Evolutionary conservation across 1,284 basidiomycete genomes (phyloP).

Genomic region (Marasmius tenuissimus): DNA sequence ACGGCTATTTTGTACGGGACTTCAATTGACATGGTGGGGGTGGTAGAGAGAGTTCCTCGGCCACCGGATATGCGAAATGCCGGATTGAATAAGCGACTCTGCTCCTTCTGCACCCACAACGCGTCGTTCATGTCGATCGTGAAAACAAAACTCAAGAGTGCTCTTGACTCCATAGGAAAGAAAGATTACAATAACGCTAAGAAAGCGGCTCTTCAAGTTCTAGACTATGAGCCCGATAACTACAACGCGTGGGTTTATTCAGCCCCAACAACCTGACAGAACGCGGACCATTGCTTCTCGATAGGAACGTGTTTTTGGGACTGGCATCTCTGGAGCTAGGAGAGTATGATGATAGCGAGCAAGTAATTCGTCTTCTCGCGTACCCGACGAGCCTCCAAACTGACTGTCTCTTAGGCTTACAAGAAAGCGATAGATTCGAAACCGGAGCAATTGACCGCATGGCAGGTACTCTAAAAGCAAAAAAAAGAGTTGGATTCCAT

Average conservation of each 20-base stretch:
- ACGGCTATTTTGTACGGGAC: slow-evolving; percentile 29
- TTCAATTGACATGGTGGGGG: slow-evolving; percentile 15
- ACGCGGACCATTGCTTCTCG: slow-evolving; percentile 1
- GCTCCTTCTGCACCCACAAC: neutral
- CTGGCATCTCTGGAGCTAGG: slow-evolving; percentile 75
- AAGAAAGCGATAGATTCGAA: slow-evolving; percentile 67
- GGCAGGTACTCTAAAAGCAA: slow-evolving; percentile 58
- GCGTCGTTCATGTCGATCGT: slow-evolving; percentile 37
- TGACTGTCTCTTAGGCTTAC: slow-evolving; percentile 56
- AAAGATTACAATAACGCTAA: slow-evolving; percentile 77
- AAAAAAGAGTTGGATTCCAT: neutral
- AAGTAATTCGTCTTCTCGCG: slow-evolving; percentile 52
- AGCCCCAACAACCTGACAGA: neutral
- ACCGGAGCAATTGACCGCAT: slow-evolving; percentile 68
- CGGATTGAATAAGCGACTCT: neutral
- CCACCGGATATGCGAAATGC: neutral
- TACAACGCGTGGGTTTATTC: slow-evolving; percentile 72
- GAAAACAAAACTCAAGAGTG: slow-evolving; percentile 79
- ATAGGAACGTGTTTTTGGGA: slow-evolving; percentile 82
- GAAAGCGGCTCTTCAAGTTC: slow-evolving; percentile 60
- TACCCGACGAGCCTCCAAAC: neutral
- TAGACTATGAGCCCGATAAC: slow-evolving; percentile 75
- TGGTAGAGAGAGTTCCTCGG: neutral
- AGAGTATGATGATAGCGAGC: slow-evolving; percentile 74
- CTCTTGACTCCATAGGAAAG: slow-evolving; percentile 73